Base-by-base conservation (phyloP, 768 basidiomycete genomes). In the Tylopilus vinaceipallidus region DNA sequence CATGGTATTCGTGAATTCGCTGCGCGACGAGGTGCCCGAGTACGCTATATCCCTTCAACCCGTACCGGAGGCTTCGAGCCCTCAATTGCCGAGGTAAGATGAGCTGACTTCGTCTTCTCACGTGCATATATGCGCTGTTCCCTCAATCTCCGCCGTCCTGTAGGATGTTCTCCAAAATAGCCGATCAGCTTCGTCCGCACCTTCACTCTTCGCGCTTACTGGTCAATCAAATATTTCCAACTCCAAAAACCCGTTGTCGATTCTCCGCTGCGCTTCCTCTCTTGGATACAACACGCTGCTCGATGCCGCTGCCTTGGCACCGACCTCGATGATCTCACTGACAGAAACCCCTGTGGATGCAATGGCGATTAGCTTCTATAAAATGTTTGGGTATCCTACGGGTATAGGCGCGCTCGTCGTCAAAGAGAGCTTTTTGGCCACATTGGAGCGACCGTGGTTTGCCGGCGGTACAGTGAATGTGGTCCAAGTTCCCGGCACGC, bases 351-450 rank as follows among this genome's bases (percentile, higher is more conserved):
- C 83, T 4, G 84, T 90, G 11, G 91, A 93, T 65, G 90, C 89
- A 1, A 82, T 91, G 78, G 88, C 83, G 0, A 62, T 93, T 45
- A 88, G 86, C 37, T 91, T 92, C 59, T 93, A 93, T 70, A 93
- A 93, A 58, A 91, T 92, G 86, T 89, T 91, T 55, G 90, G 90
- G 29, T 92, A 83, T 57, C 90, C 90, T 11, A 91, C 89, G 0
- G 90, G 90, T 8, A 80, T 91, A 36, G 90, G 91, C 30, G 88
- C 88, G 12, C 73, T 93, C 5, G 66, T 93, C 24, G 83, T 86
- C 37, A 86, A 83, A 63, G 82, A 84, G 59, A 77, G 78, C 9
- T 88, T 90, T 57, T 67, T 90, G 43, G 65, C 65, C 6, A 70
- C 71, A 41, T 71, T 89, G 34, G 73, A 80, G 46, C 79, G 88